Percentiles rank a stretch among this genome's conserved stretches.
Conservation (phyloP, 2,329 filamentous ascomycete species). For the Phialophora verrucosa region DNA sequence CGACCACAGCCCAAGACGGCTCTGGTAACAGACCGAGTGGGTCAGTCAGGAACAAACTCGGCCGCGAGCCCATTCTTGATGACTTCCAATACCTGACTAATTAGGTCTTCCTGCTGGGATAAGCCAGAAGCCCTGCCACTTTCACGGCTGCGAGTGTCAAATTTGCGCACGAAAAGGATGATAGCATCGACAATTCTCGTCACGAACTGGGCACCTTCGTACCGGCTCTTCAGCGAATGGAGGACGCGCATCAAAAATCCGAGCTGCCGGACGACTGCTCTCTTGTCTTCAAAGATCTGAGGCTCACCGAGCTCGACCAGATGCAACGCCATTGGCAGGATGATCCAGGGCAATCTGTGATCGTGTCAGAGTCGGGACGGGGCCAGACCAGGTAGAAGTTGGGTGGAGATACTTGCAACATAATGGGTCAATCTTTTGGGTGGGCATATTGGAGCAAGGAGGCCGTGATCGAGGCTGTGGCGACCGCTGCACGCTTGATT, state of each 20-base stretch:
- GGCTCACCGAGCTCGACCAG: background rate
- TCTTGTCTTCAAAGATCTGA: background rate
- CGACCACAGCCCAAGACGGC: too few species aligned
- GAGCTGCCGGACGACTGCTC: background rate
- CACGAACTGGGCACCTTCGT: conserved; percentile 2
- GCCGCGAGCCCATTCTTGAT: too few species aligned
- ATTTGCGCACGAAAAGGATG: background rate
- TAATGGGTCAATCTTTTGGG: background rate
- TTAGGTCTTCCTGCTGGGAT: too few species aligned
- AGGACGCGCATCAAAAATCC: conserved; percentile 9
- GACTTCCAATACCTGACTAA: too few species aligned
- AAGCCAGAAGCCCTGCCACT: too few species aligned
- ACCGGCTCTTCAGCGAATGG: conserved; percentile 5
- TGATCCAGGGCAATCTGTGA: conserved; percentile 4
- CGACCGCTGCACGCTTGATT: too few species aligned
- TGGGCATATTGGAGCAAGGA: background rate
- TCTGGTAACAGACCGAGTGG: too few species aligned
- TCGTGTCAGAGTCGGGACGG: too few species aligned
- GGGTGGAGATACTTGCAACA: conserved; percentile 1
- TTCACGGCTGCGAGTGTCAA: too few species aligned
- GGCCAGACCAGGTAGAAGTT: too few species aligned
- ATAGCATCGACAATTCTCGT: conserved; percentile 4
- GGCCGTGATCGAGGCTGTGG: background rate
- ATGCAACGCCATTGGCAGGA: conserved; percentile 9
- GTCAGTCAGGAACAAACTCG: too few species aligned